A percentile compares a stretch with the other conserved stretches of the same genome.
Evolutionary conservation across 179 eudicot genomes (phyloP).

Genomic region (Drosera spatulata): DNA sequence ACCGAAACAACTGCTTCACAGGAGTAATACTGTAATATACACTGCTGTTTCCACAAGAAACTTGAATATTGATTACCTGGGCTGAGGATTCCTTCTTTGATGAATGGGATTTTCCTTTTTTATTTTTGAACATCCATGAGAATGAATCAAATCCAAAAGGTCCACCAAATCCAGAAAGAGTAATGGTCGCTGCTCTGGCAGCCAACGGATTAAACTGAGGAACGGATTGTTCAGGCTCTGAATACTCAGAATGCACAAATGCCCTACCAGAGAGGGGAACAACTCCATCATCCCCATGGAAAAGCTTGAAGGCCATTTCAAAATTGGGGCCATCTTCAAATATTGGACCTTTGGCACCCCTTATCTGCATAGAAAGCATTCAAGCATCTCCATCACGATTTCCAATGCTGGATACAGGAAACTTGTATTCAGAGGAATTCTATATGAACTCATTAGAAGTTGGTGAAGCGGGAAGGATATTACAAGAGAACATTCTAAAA

Average conservation of each 20-base stretch:
- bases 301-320: constrained; percentile 59
- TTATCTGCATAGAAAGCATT: constrained; percentile 9
- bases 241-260: constrained; percentile 11
- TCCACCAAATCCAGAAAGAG: constrained; percentile 69
- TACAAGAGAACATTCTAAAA: background rate
- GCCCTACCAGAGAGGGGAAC: constrained; percentile 53
- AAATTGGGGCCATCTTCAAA: constrained; percentile 84
- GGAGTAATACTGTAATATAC: background rate
- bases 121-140: constrained; percentile 35
- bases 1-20: background rate
- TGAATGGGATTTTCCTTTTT: constrained; percentile 36
- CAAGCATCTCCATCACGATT: background rate
- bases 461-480: no score
- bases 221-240: constrained; percentile 12
- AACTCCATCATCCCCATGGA: constrained; percentile 77
- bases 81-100: constrained; percentile 35
- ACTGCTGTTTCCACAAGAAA: constrained; percentile 15
- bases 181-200: constrained; percentile 61
- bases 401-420: background rate
- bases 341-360: constrained; percentile 68
- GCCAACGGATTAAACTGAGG: constrained; percentile 63
- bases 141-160: constrained; percentile 58
- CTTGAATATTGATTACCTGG: constrained; percentile 20
- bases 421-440: background rate
- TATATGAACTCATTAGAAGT: background rate